Conservation (phyloP, 2,329 filamentous ascomycete genomes). For the Neoscytalidium dimidiatum region DNA sequence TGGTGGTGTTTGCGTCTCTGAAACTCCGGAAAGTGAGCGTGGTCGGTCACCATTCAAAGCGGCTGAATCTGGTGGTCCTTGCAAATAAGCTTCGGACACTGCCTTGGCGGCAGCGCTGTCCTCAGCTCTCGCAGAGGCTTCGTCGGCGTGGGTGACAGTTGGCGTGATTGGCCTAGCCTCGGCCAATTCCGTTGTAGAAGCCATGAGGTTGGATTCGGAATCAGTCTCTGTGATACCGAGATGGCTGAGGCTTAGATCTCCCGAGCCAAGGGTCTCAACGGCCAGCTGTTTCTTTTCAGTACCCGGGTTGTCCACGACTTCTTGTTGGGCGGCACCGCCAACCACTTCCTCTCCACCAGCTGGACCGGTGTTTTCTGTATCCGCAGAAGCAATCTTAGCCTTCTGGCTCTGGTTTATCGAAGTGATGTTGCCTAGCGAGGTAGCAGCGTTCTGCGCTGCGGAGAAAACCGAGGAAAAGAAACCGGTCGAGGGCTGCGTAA, state of each 20-base stretch:
- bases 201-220: constrained; percentile 58
- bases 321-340: constrained; percentile 28
- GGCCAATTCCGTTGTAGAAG: constrained; percentile 59
- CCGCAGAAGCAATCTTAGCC: constrained; percentile 35
- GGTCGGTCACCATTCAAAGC: constrained; percentile 38
- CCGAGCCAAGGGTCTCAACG: constrained; percentile 84
- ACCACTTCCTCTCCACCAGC: constrained; percentile 46
- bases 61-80: constrained; percentile 33
- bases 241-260: constrained; percentile 86
- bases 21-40: constrained; percentile 41
- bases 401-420: constrained; percentile 53
- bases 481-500: constrained; percentile 53
- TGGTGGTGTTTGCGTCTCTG: constrained; percentile 51
- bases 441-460: constrained; percentile 89
- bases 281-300: constrained; percentile 63
- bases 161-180: constrained; percentile 27
- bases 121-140: constrained; percentile 58
- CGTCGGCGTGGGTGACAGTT: constrained; percentile 45
- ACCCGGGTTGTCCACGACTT: constrained; percentile 23
- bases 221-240: constrained; percentile 73
- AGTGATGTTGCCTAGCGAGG: constrained; percentile 67
- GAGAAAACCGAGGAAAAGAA: constrained; percentile 96
- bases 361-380: constrained; percentile 29
- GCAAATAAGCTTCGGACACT: constrained; percentile 61
- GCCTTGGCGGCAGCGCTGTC: constrained; percentile 61